Evolutionary conservation across 2,329 filamentous ascomycete genomes (phyloP).

Genomic region (Parafenestella ontariensis): DNA sequence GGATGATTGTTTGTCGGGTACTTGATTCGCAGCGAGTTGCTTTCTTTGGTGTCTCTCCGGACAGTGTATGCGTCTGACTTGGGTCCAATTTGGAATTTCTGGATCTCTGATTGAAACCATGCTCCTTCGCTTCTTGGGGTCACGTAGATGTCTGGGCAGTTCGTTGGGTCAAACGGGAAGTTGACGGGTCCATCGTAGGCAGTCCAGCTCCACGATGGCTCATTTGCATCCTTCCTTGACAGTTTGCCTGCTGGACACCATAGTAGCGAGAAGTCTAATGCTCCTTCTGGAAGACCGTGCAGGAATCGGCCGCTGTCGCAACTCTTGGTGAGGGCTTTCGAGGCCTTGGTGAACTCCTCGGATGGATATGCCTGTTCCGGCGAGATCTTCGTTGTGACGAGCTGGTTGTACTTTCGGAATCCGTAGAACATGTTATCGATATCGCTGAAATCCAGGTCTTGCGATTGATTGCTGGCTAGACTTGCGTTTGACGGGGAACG

Average conservation of each 20-base stretch:
- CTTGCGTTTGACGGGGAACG: constrained; percentile 39
- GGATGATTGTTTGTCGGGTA: constrained; percentile 39
- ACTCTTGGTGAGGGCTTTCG: constrained; percentile 34
- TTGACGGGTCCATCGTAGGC: constrained; percentile 35
- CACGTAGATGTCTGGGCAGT: constrained; percentile 35
- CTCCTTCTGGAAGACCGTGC: constrained; percentile 40
- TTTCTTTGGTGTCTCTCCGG: constrained; percentile 37
- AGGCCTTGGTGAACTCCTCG: constrained; percentile 29
- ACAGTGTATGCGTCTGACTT: constrained; percentile 31
- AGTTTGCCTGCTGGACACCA: constrained; percentile 40
- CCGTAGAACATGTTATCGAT: constrained; percentile 39
- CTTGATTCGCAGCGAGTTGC: constrained; percentile 26
- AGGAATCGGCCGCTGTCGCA: constrained; percentile 41
- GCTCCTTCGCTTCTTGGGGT: constrained; percentile 25
- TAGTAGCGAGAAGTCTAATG: constrained; percentile 41
- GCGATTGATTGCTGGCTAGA: constrained; percentile 19
- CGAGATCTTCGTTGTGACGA: constrained; percentile 32
- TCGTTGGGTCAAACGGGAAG: constrained; percentile 45
- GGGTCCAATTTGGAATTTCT: constrained; percentile 36
- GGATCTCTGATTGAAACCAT: constrained; percentile 40
- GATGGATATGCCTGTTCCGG: constrained; percentile 15
- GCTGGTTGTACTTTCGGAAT: constrained; percentile 41
- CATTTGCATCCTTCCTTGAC: constrained; percentile 17
- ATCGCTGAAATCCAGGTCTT: constrained; percentile 33
- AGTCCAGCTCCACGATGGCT: constrained; percentile 46